A percentile compares a stretch with the other conserved stretches of the same genome.
Evolutionary conservation across 768 basidiomycete species (phyloP).

Genomic region (Lenzites betulinus): DNA sequence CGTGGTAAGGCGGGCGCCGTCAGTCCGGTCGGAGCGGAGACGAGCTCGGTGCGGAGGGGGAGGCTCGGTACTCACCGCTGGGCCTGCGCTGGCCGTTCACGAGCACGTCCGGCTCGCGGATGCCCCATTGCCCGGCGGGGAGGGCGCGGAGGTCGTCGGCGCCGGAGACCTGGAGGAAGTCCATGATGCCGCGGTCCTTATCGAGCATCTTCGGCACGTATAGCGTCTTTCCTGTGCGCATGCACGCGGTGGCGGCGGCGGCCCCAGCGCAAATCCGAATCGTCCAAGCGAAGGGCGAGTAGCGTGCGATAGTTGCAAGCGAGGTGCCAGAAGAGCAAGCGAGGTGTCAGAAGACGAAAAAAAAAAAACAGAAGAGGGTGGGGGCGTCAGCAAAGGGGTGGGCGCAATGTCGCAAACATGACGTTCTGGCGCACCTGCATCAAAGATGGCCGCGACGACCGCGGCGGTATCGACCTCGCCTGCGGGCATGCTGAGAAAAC

Average conservation of each 20-base stretch:
- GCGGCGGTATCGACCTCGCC: conserved; percentile 65
- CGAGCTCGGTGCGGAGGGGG: not conserved
- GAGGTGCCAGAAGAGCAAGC: not conserved
- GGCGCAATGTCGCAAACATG: not conserved
- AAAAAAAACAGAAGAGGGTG: not conserved
- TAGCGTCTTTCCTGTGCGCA: conserved; percentile 55
- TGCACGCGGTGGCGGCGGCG: too few species aligned
- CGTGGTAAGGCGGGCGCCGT: too few species aligned
- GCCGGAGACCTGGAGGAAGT: conserved; percentile 63
- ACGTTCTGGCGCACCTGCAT: conserved; percentile 42
- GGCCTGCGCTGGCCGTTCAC: conserved; percentile 48
- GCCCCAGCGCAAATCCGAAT: too few species aligned
- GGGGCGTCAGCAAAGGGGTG: not conserved
- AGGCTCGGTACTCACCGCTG: conserved; percentile 50
- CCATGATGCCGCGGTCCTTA: conserved; percentile 51
- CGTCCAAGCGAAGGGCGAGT: too few species aligned
- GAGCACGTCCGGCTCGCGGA: conserved; percentile 59
- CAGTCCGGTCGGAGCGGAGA: conserved; percentile 11
- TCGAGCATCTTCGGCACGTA: conserved; percentile 68
- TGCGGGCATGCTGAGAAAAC: conserved; percentile 79
- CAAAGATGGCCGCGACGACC: conserved; percentile 54
- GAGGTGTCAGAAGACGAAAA: too few species aligned
- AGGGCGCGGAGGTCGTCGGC: conserved; percentile 58
- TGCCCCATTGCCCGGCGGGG: conserved; percentile 70
- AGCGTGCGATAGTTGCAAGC: not conserved